Conservation (phyloP, 1,139 yeast species). For the Candida sanyaensis region DNA sequence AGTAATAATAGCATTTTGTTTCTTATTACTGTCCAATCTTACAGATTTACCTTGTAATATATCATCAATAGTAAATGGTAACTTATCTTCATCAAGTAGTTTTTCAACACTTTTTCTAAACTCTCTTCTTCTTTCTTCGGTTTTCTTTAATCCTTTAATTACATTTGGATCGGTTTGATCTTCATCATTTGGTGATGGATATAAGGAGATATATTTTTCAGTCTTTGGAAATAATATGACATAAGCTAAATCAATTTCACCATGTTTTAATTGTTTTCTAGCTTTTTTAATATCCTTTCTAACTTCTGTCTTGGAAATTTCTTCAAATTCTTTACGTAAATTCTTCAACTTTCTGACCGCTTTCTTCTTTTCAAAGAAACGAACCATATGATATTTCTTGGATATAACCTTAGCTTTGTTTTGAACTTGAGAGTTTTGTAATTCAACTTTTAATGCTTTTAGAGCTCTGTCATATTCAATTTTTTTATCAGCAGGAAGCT, state of each 20-base stretch:
- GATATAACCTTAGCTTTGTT: slow-evolving; percentile 59
- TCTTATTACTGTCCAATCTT: slow-evolving; percentile 18
- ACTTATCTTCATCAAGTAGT: slow-evolving; percentile 48
- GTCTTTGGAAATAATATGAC: slow-evolving; percentile 76
- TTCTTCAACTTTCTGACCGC: slow-evolving; percentile 75
- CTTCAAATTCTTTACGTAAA: slow-evolving; percentile 51
- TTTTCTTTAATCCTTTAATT: slow-evolving; percentile 44
- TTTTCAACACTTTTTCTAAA: slow-evolving; percentile 54
- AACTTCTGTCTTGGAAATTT: slow-evolving; percentile 38
- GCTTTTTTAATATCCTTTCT: slow-evolving; percentile 56
- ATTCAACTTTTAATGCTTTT: slow-evolving; percentile 68
- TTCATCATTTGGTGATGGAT: slow-evolving; percentile 44
- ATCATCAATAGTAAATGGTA: slow-evolving; percentile 63
- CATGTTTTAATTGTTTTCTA: slow-evolving; percentile 53
- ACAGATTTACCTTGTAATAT: slow-evolving; percentile 51
- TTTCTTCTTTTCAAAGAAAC: slow-evolving; percentile 89
- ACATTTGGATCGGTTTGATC: slow-evolving; percentile 36
- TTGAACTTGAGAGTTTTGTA: slow-evolving; percentile 53
- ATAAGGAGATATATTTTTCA: slow-evolving; percentile 80
- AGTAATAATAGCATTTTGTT: slow-evolving; percentile 6
- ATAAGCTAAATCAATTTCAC: slow-evolving; percentile 76
- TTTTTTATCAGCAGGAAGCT: slow-evolving; percentile 72
- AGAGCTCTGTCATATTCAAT: slow-evolving; percentile 86
- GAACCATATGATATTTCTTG: slow-evolving; percentile 90
- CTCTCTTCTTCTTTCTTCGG: slow-evolving; percentile 51